phyloP scores from a whole-genome alignment of 306 rosid genomes.

The Heteromeles arbutifolia region DNA sequence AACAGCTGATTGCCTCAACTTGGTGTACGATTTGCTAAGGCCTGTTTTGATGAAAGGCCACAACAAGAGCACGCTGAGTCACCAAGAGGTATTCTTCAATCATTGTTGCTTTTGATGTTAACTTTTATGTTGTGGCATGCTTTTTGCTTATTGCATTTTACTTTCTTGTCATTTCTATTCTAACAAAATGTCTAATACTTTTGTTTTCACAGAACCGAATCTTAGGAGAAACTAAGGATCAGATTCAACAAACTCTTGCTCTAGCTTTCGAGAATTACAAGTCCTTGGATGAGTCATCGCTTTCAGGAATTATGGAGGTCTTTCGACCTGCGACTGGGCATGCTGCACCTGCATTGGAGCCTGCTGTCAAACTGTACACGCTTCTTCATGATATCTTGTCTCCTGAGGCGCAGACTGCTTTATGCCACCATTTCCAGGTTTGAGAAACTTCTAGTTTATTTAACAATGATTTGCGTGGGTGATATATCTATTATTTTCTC shows the following conservation, averaged over 20 bases:
- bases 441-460: slow-evolving; percentile 15
- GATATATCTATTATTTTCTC: slow-evolving; percentile 9
- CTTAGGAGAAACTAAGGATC: slow-evolving; percentile 91
- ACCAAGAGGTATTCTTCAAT: slow-evolving; percentile 69
- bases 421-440: slow-evolving; percentile 98
- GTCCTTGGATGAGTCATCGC: slow-evolving; percentile 75
- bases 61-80: slow-evolving; percentile 76
- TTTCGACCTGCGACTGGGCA: slow-evolving; percentile 63
- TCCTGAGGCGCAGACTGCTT: slow-evolving; percentile 85
- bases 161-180: slow-evolving; percentile 8
- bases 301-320: slow-evolving; percentile 74
- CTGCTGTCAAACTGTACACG: slow-evolving; percentile 84
- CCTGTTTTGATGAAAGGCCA: slow-evolving; percentile 83
- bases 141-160: slow-evolving; percentile 8
- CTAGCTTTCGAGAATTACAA: slow-evolving; percentile 86
- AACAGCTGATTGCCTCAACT: slow-evolving; percentile 87
- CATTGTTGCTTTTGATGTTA: not conserved
- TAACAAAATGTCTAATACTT: slow-evolving; percentile 20
- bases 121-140: not conserved
- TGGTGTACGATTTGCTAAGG: slow-evolving; percentile 63
- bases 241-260: slow-evolving; percentile 72
- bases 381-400: slow-evolving; percentile 91
- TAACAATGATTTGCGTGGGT: slow-evolving; percentile 15
- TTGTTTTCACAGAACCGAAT: slow-evolving; percentile 65
- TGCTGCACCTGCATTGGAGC: slow-evolving; percentile 85